Base-by-base conservation (phyloP, 495 filamentous ascomycete genomes). In the Trichoderma asperelloides region DNA sequence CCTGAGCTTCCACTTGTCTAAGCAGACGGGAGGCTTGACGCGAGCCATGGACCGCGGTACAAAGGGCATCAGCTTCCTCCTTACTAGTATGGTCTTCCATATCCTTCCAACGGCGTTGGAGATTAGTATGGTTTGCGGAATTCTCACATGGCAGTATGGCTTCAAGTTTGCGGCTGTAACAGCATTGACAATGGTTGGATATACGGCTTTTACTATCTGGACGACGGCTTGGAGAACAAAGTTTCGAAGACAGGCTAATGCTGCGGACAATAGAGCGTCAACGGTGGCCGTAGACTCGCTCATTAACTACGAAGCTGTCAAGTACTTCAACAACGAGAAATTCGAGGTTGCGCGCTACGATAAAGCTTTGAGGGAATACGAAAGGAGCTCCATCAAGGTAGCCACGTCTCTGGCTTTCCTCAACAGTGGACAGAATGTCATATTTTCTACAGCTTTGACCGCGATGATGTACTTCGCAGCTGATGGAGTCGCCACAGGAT, bases 291-390 rank as follows among this genome's bases (percentile, higher is more conserved):
- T 98, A 2, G 95, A 98, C 77, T 93, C 92, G 2, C 80, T 98
- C 40, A 96, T 98, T 80, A 98, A 98, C 78, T 98, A 97, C 73
- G 95, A 98, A 75, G 96, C 95, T 18, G 95, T 98, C 70, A 98
- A 98, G 79, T 97, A 98, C 80, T 98, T 98, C 83, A 98, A 98
- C 78, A 98, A 98, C 74, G 95, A 98, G 74, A 89, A 89, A 71
- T 97, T 91, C 70, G 95, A 98, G 76, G 90, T 95, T 55, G 87
- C 84, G 25, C 87, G 95, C 28, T 98, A 98, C 73, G 93, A 97
- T 75, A 86, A 88, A 69, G 91, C 95, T 0, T 81, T 98, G 47
- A 84, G 89, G 70, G 81, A 85, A 27, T 98, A 98, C 76, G 92
- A 98, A 75, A 91, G 90, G 75, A 91, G 91, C 40, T 96, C 92